Evolutionary conservation across 148 eudicot genomes (phyloP).

Genomic region (Gaultheria prostrata): DNA sequence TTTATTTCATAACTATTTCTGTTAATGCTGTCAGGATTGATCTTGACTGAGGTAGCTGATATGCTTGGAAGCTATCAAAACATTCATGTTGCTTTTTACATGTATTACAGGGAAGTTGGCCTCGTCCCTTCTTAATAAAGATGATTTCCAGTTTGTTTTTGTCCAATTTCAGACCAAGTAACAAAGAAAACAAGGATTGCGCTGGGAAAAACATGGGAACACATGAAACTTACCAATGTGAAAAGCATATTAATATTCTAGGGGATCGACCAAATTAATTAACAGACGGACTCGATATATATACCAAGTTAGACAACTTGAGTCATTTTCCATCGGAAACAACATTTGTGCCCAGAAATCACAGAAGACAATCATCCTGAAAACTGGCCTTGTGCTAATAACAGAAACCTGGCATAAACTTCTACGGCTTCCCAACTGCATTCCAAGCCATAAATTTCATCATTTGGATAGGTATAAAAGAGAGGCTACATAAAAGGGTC

Average conservation of each 20-base stretch:
- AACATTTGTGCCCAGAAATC: not conserved
- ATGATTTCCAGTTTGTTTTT: not conserved
- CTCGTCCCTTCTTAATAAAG: slow-evolving; percentile 10
- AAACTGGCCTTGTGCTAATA: not conserved
- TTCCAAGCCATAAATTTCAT: not conserved
- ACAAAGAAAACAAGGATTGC: not conserved
- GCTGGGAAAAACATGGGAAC: not conserved
- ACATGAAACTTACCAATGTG: not conserved
- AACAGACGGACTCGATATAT: not conserved
- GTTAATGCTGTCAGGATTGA: no score
- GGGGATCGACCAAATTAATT: not conserved
- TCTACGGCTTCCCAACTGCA: not conserved
- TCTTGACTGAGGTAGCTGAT: no score
- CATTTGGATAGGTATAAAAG: not conserved
- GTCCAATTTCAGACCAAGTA: slow-evolving; percentile 3
- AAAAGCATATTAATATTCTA: not conserved
- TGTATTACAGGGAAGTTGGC: not conserved
- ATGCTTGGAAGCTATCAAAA: no score
- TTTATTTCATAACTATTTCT: no score
- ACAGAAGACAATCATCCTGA: not conserved
- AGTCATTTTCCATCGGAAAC: not conserved
- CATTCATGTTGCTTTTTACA: no score
- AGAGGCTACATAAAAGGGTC: not conserved
- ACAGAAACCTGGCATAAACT: not conserved
- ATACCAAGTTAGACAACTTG: slow-evolving; percentile 3